phyloP scores from a whole-genome alignment of 2,329 filamentous ascomycete genomes.

The Cadophora luteo-olivacea region DNA sequence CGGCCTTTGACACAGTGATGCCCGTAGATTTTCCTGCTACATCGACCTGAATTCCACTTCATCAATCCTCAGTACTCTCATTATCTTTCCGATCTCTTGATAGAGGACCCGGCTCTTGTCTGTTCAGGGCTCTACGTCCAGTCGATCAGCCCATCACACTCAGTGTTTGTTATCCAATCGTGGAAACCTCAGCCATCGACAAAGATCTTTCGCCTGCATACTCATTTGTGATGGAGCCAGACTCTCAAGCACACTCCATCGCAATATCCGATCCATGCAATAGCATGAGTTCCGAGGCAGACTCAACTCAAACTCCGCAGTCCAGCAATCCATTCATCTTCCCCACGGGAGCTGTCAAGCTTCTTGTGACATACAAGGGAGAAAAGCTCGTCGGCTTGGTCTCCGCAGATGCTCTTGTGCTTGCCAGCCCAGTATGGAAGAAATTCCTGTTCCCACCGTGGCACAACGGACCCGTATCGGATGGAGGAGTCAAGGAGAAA shows the following conservation, averaged over 20 bases:
- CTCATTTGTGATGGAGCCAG: background rate
- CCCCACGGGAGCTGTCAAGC: background rate
- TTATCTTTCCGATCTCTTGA: background rate
- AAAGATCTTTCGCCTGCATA: background rate
- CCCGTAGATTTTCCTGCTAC: background rate
- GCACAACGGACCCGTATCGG: background rate
- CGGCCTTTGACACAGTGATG: background rate
- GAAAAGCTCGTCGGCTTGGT: constrained; percentile 18
- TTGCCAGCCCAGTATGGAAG: constrained; percentile 29
- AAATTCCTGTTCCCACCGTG: constrained; percentile 27
- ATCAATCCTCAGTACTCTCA: background rate
- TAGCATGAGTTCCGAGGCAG: background rate
- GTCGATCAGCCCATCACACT: background rate
- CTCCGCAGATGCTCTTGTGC: constrained; percentile 20
- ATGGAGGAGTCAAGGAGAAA: background rate
- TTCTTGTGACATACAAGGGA: constrained; percentile 15
- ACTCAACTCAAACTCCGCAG: background rate
- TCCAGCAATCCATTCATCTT: background rate
- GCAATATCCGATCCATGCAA: background rate
- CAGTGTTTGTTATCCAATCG: background rate
- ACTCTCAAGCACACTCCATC: background rate
- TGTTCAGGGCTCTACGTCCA: background rate
- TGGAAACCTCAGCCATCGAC: background rate
- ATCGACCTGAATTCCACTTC: background rate
- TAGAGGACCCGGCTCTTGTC: background rate